Percentiles rank a stretch among this genome's conserved stretches.
Evolutionary conservation across 73 alveolate species (phyloP).

Genomic region (Symbiodinium pilosum): DNA sequence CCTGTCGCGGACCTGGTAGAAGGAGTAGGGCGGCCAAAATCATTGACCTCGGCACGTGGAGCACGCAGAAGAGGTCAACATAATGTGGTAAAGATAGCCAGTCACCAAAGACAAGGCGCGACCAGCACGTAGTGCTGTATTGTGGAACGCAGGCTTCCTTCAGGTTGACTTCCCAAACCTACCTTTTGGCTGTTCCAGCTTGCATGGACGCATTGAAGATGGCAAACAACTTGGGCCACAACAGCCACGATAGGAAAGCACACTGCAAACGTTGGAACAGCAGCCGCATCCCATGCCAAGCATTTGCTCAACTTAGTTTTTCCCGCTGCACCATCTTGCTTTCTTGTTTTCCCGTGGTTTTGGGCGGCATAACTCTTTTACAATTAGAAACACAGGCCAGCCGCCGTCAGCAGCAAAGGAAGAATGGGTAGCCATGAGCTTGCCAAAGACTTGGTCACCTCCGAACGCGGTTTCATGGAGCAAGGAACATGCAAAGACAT

Average conservation of each 20-base stretch:
- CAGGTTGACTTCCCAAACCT: background rate
- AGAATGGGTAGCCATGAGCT: background rate
- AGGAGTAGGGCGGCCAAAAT: background rate
- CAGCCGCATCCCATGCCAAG: too few relatives aligned
- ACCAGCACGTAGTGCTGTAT: constrained; percentile 3
- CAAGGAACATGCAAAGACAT: too few relatives aligned
- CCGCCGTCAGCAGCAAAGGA: background rate
- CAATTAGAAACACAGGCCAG: background rate
- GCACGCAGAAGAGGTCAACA: background rate
- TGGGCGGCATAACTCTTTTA: too few relatives aligned
- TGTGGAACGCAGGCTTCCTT: background rate
- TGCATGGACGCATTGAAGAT: background rate
- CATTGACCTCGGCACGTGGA: constrained; percentile 9
- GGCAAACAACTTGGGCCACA: constrained; percentile 18
- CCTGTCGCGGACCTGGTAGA: background rate
- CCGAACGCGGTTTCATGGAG: background rate
- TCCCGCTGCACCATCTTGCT: too few relatives aligned
- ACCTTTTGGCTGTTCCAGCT: background rate
- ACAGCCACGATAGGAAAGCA: too few relatives aligned
- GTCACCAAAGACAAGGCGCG: too few relatives aligned
- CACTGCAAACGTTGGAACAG: too few relatives aligned
- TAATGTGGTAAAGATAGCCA: too few relatives aligned
- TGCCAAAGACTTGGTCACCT: background rate
- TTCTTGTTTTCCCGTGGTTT: too few relatives aligned
- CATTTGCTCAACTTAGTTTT: too few relatives aligned